phyloP scores from a whole-genome alignment of 306 rosid species.

The Malus asiatica region DNA sequence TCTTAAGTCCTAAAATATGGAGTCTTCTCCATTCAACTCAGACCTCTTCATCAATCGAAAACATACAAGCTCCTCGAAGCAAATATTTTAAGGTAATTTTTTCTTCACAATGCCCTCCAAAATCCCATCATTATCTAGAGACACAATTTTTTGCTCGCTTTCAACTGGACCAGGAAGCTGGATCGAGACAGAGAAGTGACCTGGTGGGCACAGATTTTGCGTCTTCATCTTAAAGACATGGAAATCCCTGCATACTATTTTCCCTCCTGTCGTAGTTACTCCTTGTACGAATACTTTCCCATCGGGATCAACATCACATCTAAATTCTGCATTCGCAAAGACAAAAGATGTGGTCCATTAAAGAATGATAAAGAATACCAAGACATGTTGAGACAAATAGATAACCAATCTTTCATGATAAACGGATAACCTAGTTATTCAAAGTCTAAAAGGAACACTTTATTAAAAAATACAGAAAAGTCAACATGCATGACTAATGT shows the following conservation, averaged over 20 bases:
- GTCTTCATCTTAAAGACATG: conserved; percentile 74
- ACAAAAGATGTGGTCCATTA: conserved; percentile 7
- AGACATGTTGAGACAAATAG: not conserved
- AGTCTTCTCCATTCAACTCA: not conserved
- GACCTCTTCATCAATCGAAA: not conserved
- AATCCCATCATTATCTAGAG: conserved; percentile 69
- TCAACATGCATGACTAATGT: not conserved
- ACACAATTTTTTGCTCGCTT: conserved; percentile 50
- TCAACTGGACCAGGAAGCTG: conserved; percentile 81
- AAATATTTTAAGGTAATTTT: conserved; percentile 5
- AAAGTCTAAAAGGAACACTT: not conserved
- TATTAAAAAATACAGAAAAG: not conserved
- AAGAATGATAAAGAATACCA: not conserved
- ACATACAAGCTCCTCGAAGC: not conserved
- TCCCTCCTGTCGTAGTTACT: conserved; percentile 71
- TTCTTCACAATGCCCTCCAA: conserved; percentile 74
- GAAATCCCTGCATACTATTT: conserved; percentile 48
- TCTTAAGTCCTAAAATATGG: not conserved
- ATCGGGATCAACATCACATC: conserved; percentile 51
- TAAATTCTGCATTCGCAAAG: conserved; percentile 54
- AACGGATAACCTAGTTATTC: not conserved
- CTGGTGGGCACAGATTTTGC: conserved; percentile 69
- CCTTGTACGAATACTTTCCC: conserved; percentile 56
- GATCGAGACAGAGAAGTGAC: conserved; percentile 61
- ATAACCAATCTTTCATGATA: not conserved